Evolutionary conservation across 768 basidiomycete species (phyloP), one percentile per base, ranked within the genome.

Genomic region (Trametes gibbosa): DNA sequence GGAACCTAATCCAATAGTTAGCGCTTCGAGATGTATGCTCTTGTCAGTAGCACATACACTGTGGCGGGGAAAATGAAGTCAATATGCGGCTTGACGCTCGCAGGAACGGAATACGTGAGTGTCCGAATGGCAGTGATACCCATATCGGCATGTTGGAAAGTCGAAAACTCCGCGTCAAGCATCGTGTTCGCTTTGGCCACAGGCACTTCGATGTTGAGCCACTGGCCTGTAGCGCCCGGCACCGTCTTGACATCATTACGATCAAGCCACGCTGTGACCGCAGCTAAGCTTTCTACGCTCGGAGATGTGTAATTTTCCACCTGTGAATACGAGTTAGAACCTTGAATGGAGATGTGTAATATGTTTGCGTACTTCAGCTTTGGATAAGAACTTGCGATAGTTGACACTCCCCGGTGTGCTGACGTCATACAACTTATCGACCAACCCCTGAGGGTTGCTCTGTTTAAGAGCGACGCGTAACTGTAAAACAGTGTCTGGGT

Each of bases 1-100:
- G 64, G 75, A 43, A 84, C 77, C 68, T 84, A 78, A 19, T 79
- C 53, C 68, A 78, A 80, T 21, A 17, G 4, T 32, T 10, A 32
- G 29, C 29, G 29, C 29, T 10, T 32, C 29, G 10, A 5, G 10
- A 32, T 10, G 29, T 32, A 32, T 32, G 29, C 4, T 32, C 6
- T 17, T 13, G 49, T n/a, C 13, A 19, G 6, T 61, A 10, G 29
- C 29, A 32, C 66, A 23, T 62, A 70, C 63, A 68, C 50, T 14
- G 65, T 63, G 3, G 65, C 69, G 2, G 72, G 72, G 43, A 70
- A 69, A n/a, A 76, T 63, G 21, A 70, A 53, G 24, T 71, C 63
- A 55, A 77, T 61, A 53, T 71, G 67, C 2, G 56, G 56, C 47
- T 66, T 62, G 17, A 77, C 68, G 14, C 61, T 62, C 13, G 63